Conservation (phyloP, 139 green algal species). For the Picochlorum costavermella region DNA sequence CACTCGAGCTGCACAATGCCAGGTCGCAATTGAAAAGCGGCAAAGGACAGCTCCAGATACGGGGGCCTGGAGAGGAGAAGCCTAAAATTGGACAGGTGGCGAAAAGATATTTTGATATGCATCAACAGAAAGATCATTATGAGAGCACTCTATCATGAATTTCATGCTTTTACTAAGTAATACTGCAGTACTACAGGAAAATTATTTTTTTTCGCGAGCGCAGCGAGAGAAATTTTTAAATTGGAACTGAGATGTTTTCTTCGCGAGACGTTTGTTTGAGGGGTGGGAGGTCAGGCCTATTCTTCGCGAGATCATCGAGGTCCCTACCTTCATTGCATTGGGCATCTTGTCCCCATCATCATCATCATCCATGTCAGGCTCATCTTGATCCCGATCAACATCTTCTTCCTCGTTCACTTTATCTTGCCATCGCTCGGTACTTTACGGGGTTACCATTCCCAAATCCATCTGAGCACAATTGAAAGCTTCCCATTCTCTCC, state of each 20-base stretch:
- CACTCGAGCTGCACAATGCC: not conserved
- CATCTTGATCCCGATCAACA: not conserved
- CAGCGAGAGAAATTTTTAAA: no score
- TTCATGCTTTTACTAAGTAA: no score
- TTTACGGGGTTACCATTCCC: not conserved
- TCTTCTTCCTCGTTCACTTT: not conserved
- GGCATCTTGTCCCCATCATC: not conserved
- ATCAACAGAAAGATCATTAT: no score
- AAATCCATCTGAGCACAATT: not conserved
- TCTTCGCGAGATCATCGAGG: no score
- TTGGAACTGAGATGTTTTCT: no score
- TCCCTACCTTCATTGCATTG: not conserved
- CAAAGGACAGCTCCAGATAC: not conserved
- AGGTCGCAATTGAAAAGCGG: not conserved
- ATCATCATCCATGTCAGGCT: not conserved
- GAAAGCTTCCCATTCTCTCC: not conserved
- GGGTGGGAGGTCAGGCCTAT: no score
- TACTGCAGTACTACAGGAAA: no score
- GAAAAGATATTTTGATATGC: no score
- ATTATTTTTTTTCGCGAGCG: no score
- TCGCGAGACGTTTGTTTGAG: no score
- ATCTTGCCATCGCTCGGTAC: not conserved
- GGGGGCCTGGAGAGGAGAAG: conserved; percentile 1
- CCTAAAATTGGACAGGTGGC: not conserved
- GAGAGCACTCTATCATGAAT: no score